Percentiles rank a stretch among this genome's conserved stretches.
Conservation (phyloP, 805 yeast genomes). For the Diddensiella caesifluorescens region DNA sequence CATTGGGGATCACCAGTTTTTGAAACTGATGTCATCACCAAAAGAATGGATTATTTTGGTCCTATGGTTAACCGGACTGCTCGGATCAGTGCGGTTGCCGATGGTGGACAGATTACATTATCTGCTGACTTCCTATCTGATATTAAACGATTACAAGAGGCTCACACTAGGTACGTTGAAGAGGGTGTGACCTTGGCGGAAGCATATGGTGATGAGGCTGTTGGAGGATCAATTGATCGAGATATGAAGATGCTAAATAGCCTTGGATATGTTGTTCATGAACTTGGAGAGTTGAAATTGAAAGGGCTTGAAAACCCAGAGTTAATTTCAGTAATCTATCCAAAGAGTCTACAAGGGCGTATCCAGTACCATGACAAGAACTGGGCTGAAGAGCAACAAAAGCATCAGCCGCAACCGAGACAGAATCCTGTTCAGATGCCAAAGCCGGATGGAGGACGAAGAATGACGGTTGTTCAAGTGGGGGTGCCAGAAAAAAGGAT, state of each 20-base stretch:
- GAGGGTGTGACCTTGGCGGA: constrained; percentile 32
- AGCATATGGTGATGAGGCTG: constrained; percentile 39
- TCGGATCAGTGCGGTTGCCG: constrained; percentile 89
- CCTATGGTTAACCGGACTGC: constrained; percentile 97
- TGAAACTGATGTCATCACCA: constrained; percentile 88
- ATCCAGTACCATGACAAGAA: constrained; percentile 14
- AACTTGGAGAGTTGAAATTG: constrained; percentile 79
- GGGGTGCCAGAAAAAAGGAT: constrained; percentile 11
- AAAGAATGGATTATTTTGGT: constrained; percentile 98
- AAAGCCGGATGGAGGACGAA: not conserved
- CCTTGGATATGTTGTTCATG: constrained; percentile 62
- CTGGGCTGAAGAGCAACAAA: constrained; percentile 16
- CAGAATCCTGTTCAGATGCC: not conserved
- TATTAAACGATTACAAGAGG: constrained; percentile 41
- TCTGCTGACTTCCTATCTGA: constrained; percentile 78
- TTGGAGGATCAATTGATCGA: constrained; percentile 54
- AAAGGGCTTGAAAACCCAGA: constrained; percentile 96
- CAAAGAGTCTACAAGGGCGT: constrained; percentile 35
- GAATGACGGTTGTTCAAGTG: not conserved
- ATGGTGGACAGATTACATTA: constrained; percentile 95
- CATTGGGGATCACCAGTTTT: constrained; percentile 99
- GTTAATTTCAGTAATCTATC: constrained; percentile 71
- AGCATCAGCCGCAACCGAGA: constrained; percentile 7
- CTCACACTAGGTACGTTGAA: constrained; percentile 31
- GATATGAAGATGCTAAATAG: constrained; percentile 62